A percentile compares a stretch with the other conserved stretches of the same genome.
Conservation (phyloP, 1,139 yeast genomes). For the Lodderomyces margitis region DNA sequence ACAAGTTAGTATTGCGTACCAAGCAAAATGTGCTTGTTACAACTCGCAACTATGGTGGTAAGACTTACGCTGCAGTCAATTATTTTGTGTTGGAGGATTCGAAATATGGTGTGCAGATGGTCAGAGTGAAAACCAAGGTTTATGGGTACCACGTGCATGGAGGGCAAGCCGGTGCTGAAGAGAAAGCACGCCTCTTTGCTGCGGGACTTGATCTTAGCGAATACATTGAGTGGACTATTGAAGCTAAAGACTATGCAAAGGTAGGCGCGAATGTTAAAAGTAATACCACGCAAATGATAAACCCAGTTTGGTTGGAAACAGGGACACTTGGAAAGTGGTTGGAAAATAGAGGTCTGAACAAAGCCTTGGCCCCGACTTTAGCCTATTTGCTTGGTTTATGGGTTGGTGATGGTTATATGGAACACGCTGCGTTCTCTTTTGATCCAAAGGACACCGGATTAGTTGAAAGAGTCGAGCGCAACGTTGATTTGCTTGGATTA, state of each 20-base stretch:
- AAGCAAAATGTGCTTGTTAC: conserved; percentile 19
- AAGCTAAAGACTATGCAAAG: conserved; percentile 27
- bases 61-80: conserved; percentile 18
- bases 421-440: too few species aligned
- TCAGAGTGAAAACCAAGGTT: conserved; percentile 16
- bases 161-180: conserved; percentile 14
- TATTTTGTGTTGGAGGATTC: conserved; percentile 18
- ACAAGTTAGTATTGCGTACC: conserved; percentile 28
- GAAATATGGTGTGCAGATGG: conserved; percentile 14
- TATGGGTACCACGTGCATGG: conserved; percentile 17
- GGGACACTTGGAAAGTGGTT: conserved; percentile 20
- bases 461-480: neutral
- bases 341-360: conserved; percentile 14
- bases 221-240: conserved; percentile 32
- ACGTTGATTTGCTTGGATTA: too few species aligned
- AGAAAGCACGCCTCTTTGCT: conserved; percentile 20
- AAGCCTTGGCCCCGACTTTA: conserved; percentile 18
- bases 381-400: conserved; percentile 34
- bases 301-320: conserved; percentile 31
- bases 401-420: conserved; percentile 20
- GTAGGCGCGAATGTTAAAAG: conserved; percentile 21
- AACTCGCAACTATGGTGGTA: conserved; percentile 12
- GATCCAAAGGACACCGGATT: conserved; percentile 14
- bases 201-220: conserved; percentile 12
- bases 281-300: conserved; percentile 28